phyloP scores from a whole-genome alignment of 2,329 filamentous ascomycete genomes.

The Neurospora crassa region DNA sequence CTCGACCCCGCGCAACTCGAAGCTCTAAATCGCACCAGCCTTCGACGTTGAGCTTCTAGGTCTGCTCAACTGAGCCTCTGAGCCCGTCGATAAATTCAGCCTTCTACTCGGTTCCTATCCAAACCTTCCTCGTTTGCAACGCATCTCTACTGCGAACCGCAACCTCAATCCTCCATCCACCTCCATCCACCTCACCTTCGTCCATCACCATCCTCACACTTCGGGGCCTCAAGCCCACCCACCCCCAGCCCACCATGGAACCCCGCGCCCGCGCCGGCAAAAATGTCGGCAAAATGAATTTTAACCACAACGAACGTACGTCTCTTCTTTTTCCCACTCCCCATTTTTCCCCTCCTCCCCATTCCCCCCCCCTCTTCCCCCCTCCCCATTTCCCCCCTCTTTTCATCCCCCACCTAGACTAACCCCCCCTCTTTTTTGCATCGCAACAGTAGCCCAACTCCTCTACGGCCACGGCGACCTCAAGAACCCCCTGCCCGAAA shows the following conservation, averaged over 20 bases:
- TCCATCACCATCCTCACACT: neutral
- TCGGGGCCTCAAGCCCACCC: neutral
- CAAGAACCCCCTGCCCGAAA: constrained; percentile 68
- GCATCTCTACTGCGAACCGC: neutral
- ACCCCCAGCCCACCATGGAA: constrained; percentile 47
- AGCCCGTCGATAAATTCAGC: neutral
- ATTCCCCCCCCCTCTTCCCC: neutral
- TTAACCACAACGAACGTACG: constrained; percentile 61
- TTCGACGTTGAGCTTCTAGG: neutral
- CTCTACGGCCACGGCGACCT: constrained; percentile 77
- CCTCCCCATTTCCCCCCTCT: neutral
- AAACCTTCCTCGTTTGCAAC: neutral
- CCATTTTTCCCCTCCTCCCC: constrained; percentile 2
- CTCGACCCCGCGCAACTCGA: neutral
- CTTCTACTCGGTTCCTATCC: neutral
- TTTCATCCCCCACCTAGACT: constrained; percentile 1
- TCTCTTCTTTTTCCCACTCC: too few species aligned
- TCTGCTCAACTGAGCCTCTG: neutral
- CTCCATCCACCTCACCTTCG: neutral
- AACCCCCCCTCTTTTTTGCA: too few species aligned
- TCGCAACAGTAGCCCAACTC: constrained; percentile 54
- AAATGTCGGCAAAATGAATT: constrained; percentile 78
- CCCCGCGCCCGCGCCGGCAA: constrained; percentile 67
- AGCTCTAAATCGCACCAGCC: neutral
- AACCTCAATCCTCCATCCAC: neutral